phyloP scores from a whole-genome alignment of 2,329 filamentous ascomycete species.

The Dothideomycetes sp. region DNA sequence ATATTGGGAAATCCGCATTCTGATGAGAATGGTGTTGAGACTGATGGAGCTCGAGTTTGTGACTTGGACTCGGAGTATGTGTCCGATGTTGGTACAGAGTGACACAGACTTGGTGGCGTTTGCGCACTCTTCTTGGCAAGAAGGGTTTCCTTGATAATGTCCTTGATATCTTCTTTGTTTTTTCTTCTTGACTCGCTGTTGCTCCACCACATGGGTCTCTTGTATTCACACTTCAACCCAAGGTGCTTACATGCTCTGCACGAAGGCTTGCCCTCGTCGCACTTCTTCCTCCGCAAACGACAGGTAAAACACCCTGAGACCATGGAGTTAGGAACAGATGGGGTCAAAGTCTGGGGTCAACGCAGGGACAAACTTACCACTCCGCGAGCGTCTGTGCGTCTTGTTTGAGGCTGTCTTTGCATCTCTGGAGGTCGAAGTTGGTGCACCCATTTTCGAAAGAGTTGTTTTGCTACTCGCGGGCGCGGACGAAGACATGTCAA shows the following conservation, averaged over 20 bases:
- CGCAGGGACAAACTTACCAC: constrained; percentile 70
- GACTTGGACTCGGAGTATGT: constrained; percentile 66
- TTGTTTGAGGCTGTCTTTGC: constrained; percentile 51
- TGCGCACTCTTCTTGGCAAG: constrained; percentile 70
- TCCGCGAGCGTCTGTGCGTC: constrained; percentile 88
- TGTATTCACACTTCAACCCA: constrained; percentile 86
- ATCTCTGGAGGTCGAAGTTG: constrained; percentile 41
- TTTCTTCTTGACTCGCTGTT: constrained; percentile 75
- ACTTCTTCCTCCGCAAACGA: constrained; percentile 58
- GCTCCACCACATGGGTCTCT: constrained; percentile 93
- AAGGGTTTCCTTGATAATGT: constrained; percentile 95
- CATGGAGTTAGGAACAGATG: constrained; percentile 3
- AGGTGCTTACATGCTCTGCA: constrained; percentile 60
- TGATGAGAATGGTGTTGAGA: constrained; percentile 65
- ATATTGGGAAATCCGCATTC: constrained; percentile 51
- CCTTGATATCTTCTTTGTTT: constrained; percentile 94
- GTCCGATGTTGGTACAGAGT: constrained; percentile 71
- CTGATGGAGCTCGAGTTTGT: constrained; percentile 63
- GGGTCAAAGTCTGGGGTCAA: constrained; percentile 24
- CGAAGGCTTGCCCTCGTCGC: constrained; percentile 53
- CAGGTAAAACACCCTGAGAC: constrained; percentile 55
- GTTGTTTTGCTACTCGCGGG: constrained; percentile 29
- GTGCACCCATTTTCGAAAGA: constrained; percentile 38
- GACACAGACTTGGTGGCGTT: constrained; percentile 68
- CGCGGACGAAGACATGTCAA: constrained; percentile 33